Base-by-base conservation (phyloP, 2,329 filamentous ascomycete species). In the Thelonectria discophora region DNA sequence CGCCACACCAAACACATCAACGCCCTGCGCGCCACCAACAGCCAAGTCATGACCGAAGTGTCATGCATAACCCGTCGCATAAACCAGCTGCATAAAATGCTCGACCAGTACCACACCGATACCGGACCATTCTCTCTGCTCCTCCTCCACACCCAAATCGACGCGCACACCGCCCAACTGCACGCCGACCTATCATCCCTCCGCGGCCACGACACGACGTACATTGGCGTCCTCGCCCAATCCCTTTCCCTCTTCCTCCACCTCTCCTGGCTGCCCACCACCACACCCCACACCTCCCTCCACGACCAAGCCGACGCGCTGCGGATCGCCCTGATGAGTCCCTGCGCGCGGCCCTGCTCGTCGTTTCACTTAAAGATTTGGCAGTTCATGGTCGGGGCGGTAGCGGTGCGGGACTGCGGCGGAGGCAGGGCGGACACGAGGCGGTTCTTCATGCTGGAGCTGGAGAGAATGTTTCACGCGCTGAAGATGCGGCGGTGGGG, bases 341-440 rank as follows among this genome's bases (percentile, higher is more conserved):
- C 68, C 1, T 42, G 59, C 5, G 45, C 64, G 4, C 63, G 66
- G 12, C 57, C 69, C 5, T 69, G 65, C 13, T 58, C 64, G 3
- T 65, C 68, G 1, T 53, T 62, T 11, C 55, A 68, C 7, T 24
- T 69, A 1, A 42, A 69, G 1, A 42, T 69, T 8, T 69, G 66
- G 66, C 65, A 70, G 10, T 51, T 68, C 7, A 71, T 70, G 7
- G 53, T 71, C 6, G 68, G 68, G 1, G 66, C 63, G 0, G 56
- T 57, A 17, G 68, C n/a, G n/a, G n/a, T n/a, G n/a, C n/a, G n/a
- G n/a, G n/a, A n/a, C 21, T 24, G 21, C 68, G 3, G 43, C 61
- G 0, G 54, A 39, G 2, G 18, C 9, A 4, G 9, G 21, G 3
- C 5, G 11, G 42, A 46, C n/a, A 48, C 32, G 20, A 42, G 32